phyloP scores from a whole-genome alignment of 2,329 filamentous ascomycete species.

The Verticillium isaacii region DNA sequence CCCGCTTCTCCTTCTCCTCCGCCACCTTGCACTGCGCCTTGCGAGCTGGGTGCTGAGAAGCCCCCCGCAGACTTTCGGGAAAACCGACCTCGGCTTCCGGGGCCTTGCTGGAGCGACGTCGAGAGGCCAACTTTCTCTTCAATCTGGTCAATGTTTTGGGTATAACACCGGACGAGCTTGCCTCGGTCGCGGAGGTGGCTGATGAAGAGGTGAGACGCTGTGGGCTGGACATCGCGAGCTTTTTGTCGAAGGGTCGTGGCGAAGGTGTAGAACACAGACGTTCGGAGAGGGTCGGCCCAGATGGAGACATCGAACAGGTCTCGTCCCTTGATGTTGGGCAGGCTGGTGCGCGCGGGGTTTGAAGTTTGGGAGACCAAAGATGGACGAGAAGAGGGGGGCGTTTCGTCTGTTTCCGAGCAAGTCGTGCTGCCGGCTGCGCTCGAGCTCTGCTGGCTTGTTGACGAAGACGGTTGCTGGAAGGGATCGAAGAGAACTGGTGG shows the following conservation, averaged over 20 bases:
- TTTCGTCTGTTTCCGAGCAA: slow-evolving; percentile 41
- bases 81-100: slow-evolving; percentile 57
- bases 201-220: slow-evolving; percentile 64
- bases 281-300: slow-evolving; percentile 63
- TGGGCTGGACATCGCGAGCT: slow-evolving; percentile 58
- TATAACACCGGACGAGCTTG: slow-evolving; percentile 67
- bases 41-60: slow-evolving; percentile 6
- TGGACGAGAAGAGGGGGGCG: slow-evolving; percentile 32
- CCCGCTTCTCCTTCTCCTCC: background rate
- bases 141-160: slow-evolving; percentile 71
- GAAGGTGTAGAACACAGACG: slow-evolving; percentile 69
- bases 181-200: slow-evolving; percentile 61
- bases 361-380: slow-evolving; percentile 33
- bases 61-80: slow-evolving; percentile 40
- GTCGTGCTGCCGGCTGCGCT: slow-evolving; percentile 30
- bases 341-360: slow-evolving; percentile 20
- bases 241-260: slow-evolving; percentile 63
- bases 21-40: background rate
- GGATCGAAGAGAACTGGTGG: slow-evolving; percentile 49
- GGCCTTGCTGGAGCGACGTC: slow-evolving; percentile 56
- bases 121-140: slow-evolving; percentile 66
- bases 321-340: slow-evolving; percentile 63
- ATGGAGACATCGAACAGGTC: slow-evolving; percentile 69
- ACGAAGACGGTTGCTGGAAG: slow-evolving; percentile 32
- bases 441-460: slow-evolving; percentile 24